Percentiles rank a stretch among this genome's conserved stretches.
phyloP scores from a whole-genome alignment of 441 rosid species.

The Kokia cookei region DNA sequence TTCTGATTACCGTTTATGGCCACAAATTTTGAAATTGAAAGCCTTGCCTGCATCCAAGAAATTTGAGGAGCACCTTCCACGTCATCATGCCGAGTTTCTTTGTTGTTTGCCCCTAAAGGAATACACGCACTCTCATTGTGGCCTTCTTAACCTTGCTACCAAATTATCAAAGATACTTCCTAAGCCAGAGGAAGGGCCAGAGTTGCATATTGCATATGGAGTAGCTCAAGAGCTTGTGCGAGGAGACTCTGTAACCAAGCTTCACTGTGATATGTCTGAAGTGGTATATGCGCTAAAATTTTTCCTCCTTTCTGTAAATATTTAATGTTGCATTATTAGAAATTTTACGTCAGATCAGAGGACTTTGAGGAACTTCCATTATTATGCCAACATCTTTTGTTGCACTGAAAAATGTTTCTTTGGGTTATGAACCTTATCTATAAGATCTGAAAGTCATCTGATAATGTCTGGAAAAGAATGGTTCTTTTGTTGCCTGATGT shows the following conservation, averaged over 20 bases:
- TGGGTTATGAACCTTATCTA: not conserved
- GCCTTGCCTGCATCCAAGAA: constrained; percentile 77
- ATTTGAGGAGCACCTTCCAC: constrained; percentile 56
- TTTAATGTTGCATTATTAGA: not conserved
- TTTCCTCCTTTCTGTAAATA: not conserved
- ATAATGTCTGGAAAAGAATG: not conserved
- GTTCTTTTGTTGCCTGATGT: not conserved
- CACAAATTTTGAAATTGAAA: constrained; percentile 63
- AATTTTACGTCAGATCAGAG: not conserved
- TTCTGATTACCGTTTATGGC: constrained; percentile 32
- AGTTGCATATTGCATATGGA: constrained; percentile 84
- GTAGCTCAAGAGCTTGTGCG: constrained; percentile 68
- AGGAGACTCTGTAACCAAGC: constrained; percentile 90
- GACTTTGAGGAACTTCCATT: not conserved
- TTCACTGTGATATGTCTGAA: constrained; percentile 94
- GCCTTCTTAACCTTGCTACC: constrained; percentile 55
- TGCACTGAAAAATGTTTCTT: not conserved
- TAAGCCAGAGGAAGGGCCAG: constrained; percentile 90
- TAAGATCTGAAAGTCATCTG: not conserved
- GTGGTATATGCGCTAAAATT: constrained; percentile 37
- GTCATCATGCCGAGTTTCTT: constrained; percentile 63
- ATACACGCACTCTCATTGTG: constrained; percentile 60
- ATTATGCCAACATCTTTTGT: not conserved
- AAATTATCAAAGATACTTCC: constrained; percentile 42
- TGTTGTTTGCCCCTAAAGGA: constrained; percentile 72